These are phyloP conservation scores for Meyerozyma carpophila DNA, from an alignment of 1,139 yeast species.

Conservation along the genomic window DNA sequence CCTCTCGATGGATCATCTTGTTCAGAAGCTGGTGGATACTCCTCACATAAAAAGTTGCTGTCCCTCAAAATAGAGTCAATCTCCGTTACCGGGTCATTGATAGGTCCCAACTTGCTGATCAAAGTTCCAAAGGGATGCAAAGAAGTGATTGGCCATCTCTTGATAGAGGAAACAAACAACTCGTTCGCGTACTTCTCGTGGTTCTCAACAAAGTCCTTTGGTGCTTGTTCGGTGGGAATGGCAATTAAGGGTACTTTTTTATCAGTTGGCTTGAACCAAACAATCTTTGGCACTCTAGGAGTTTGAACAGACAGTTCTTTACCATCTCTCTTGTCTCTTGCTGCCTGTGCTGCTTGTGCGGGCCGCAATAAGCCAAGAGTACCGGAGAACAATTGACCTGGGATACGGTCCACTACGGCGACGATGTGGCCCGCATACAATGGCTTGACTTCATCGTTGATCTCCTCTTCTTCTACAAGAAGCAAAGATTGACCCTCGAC, in stretches of 20 bases:
- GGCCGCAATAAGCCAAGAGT: constrained; percentile 92
- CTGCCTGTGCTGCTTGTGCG: constrained; percentile 89
- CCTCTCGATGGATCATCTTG: constrained; percentile 10
- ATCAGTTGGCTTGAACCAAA: constrained; percentile 98
- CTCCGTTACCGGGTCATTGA: constrained; percentile 74
- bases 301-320: constrained; percentile 44
- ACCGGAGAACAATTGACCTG: constrained; percentile 93
- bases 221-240: constrained; percentile 97
- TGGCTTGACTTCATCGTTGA: constrained; percentile 88
- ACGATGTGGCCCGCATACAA: constrained; percentile 97
- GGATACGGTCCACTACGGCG: constrained; percentile 94
- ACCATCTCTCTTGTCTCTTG: constrained; percentile 60
- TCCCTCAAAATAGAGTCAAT: constrained; percentile 88
- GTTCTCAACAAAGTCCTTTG: constrained; percentile 88
- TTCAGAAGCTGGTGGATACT: constrained; percentile 53
- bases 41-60: constrained; percentile 86
- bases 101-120: constrained; percentile 78
- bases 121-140: constrained; percentile 96
- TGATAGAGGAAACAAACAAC: constrained; percentile 88
- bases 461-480: constrained; percentile 91
- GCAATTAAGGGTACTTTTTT: constrained; percentile 97
- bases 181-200: constrained; percentile 79
- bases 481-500: constrained; percentile 95
- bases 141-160: constrained; percentile 98
- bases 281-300: constrained; percentile 79